Evolutionary conservation across 2,329 filamentous ascomycete species (phyloP), one percentile per base, ranked within the genome.

Genomic region (Cordyceps fumosorosea): DNA sequence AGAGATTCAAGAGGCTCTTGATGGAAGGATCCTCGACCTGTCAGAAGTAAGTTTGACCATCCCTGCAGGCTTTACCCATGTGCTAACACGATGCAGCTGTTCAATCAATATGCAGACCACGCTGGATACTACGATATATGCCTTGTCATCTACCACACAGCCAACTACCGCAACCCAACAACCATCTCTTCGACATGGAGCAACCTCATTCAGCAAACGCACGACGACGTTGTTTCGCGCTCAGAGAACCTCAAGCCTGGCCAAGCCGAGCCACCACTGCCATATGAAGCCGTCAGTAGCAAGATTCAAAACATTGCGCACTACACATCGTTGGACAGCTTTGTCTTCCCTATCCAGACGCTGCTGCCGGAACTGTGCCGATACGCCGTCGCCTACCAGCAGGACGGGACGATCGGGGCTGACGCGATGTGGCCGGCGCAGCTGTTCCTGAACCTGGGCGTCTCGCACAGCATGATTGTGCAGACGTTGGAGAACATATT

Each of bases 61-160:
- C 12, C 32, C n/a, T 42, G 6, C 18, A 16, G 3, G n/a, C 18
- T 14, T 7, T 5, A 8, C 8, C 2, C 26, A 53, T 37, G 55
- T 53, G 59, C 65, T 72, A 63, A 67, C 62, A 24, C 54, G 34
- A 18, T 10, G 3, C 70, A 96, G 87, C 85, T 99, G n/a, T 99
- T 91, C 78, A 96, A 98, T 72, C 80, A 86, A 65, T 99, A 92
- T 69, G 91, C 93, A 61, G 93, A 97, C 71, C 88, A 91, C 70
- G 95, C 91, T 2, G 89, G 87, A 56, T 99, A 99, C 80, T 93
- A 92, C 76, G 95, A 98, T 72, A 84, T 99, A 56, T 96, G 91
- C 72, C 84, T 99, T 10, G 82, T 93, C 64, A 96, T 99, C 70
- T 98, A 93, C 78, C 89, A 96, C 73, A 85, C 89, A 1, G 93